phyloP scores from a whole-genome alignment of 129 eudicot genomes.

The carrot (Daucus carota) region DH1_v3.0 NC_030387.2:1237501-1238000 shows the following conservation, averaged over 20 bases:
- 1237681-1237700: conserved; percentile 6
- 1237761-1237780: conserved; percentile 51
- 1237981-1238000: conserved; percentile 17
- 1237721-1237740: conserved; percentile 7
- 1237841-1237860: conserved; percentile 30
- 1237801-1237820: conserved; percentile 34
- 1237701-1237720: conserved; percentile 2
- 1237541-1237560: conserved; percentile 66
- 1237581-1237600: conserved; percentile 92
- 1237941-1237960: conserved; percentile 32
- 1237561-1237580: conserved; percentile 70
- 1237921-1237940: conserved; percentile 47
- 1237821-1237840: conserved; percentile 27
- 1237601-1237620: conserved; percentile 62
- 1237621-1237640: conserved; percentile 71
- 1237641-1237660: conserved; percentile 33
- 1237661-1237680: conserved; percentile 71
- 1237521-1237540: conserved; percentile 47
- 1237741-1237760: conserved; percentile 25
- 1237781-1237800: conserved; percentile 46
- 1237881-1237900: conserved; percentile 32
- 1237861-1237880: conserved; percentile 28
- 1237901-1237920: conserved; percentile 46
- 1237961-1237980: conserved; percentile 16
- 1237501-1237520: conserved; percentile 54